Evolutionary conservation across 257 asterid genomes (phyloP), one percentile per base, ranked within the genome.

Genomic region (Petrea volubilis): DNA sequence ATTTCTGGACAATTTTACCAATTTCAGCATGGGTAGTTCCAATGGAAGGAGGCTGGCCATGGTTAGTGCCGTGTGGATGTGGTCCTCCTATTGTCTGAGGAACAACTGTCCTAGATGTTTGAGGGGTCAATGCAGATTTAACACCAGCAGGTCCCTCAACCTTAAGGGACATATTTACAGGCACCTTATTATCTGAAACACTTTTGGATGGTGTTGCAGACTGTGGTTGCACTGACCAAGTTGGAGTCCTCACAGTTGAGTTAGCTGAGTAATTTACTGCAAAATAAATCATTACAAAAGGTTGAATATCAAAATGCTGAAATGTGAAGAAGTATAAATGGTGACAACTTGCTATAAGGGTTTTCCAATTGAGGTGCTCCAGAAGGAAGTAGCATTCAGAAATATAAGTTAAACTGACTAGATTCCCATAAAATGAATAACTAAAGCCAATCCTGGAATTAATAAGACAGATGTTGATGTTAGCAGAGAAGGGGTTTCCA

Each of bases 171-270:
- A 85, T 64, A 79, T 80, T 84, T 38, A 71, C 63, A 40, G 87
- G 81, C 73, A 72, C 78, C 89, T 84, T 85, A 70, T 63, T 78
- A 44, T 86, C 89, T 43, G 86, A 71, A 47, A 81, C 87, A 68
- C 51, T 51, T 72, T 79, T 88, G 68, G 86, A 74, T 34, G 94
- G 44, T 58, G 84, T 74, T 33, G 73, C 76, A 71, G 93, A 71
- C 50, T 84, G 94, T 50, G 87, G 79, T 74, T 85, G 94, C 82
- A 86, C 70, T n/a, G 89, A 71, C 97, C 97, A 94, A 62, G 90
- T 68, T 70, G 96, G 95, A 68, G 88, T 80, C 81, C 83, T 89
- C 73, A 38, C 73, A 60, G 70, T 74, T 61, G 88, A 60, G 75
- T 78, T 83, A 63, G 86, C 88, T 46, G 90, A 38, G 78, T 76